A percentile compares a stretch with the other conserved stretches of the same genome.
Conservation (phyloP, 2,329 filamentous ascomycete genomes). For the Tothia fuscella region DNA sequence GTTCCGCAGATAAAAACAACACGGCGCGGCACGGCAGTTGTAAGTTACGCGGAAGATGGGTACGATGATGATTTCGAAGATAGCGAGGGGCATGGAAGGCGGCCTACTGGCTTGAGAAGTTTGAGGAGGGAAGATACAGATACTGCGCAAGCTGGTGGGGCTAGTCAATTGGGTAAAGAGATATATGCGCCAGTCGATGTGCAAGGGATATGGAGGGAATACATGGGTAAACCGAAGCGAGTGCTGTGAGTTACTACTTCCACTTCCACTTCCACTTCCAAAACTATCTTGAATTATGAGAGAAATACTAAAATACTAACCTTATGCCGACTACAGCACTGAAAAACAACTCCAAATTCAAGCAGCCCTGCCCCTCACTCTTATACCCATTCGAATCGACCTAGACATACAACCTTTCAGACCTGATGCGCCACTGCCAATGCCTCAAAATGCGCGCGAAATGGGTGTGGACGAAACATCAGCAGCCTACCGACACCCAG, state of each 20-base stretch:
- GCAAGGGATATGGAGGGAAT: conserved; percentile 87
- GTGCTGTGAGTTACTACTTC: conserved; percentile 33
- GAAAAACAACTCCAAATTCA: conserved; percentile 52
- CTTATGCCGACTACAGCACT: conserved; percentile 27
- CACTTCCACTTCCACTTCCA: too few species aligned
- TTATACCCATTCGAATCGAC: conserved; percentile 94
- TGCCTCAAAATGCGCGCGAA: conserved; percentile 46
- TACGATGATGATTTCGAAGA: conserved; percentile 77
- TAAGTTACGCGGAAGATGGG: conserved; percentile 96
- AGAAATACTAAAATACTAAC: conserved; percentile 6
- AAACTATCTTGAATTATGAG: not conserved
- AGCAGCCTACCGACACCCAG: conserved; percentile 68
- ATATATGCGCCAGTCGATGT: conserved; percentile 65
- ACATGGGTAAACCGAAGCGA: conserved; percentile 66
- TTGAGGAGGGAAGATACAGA: conserved; percentile 63
- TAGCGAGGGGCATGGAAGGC: conserved; percentile 53
- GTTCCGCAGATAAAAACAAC: conserved; percentile 69
- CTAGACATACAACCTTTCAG: conserved; percentile 75
- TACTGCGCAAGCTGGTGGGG: conserved; percentile 50
- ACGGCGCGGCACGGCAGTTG: conserved; percentile 88
- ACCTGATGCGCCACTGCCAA: conserved; percentile 52
- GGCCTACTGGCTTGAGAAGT: conserved; percentile 71
- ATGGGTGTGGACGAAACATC: conserved; percentile 56
- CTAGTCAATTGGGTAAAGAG: conserved; percentile 76
- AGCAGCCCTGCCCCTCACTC: conserved; percentile 69